Base-by-base conservation (phyloP, 2,329 filamentous ascomycete genomes). In the Fusarium floridanum region DNA sequence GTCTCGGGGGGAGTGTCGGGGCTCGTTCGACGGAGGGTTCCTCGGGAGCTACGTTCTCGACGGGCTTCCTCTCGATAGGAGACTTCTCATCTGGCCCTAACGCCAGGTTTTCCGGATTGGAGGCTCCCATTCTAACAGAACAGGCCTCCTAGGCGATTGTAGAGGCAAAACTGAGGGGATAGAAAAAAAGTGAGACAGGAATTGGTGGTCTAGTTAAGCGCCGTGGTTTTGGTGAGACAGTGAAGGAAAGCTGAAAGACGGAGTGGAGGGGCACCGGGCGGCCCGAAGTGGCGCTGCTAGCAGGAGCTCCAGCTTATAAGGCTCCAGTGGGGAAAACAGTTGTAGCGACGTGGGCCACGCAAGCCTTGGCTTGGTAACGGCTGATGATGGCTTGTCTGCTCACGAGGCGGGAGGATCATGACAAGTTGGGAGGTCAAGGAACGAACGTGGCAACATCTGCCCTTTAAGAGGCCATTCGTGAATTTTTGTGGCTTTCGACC, bases 231-330 rank as follows among this genome's bases (percentile, higher is more conserved):
- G 32, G 39, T 50, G 43, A 64, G 37, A 29, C 50, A 45, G 29
- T 36, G 16, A 39, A 63, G 17, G 53, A 63, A 24, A 53, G 48
- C 48, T 61, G 64, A 62, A 37, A 70, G 60, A 20, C 45, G 39
- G 67, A 76, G 64, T 67, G 64, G 70, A 74, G 64, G 70, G 64
- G 70, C 56, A 64, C 56, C 34, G 60, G 70, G 39, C 70, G 67
- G 73, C 62, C 73, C 67, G 70, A 56, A 45, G 73, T 74, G 73
- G 70, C 64, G 64, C 70, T 73, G 73, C 73, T 76, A 74, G 66
- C 22, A 55, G 17, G 16, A 68, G 36, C 73, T 76, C 70, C 67
- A 74, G n/a, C 72, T 75, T 75, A 66, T 66, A 74, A 75, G 66
- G 66, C 57, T 66, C 45, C 48, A 66, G 64, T 74, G 73, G 73